Conservation (phyloP, 306 rosid genomes). For the Gillenia trifoliata region DNA sequence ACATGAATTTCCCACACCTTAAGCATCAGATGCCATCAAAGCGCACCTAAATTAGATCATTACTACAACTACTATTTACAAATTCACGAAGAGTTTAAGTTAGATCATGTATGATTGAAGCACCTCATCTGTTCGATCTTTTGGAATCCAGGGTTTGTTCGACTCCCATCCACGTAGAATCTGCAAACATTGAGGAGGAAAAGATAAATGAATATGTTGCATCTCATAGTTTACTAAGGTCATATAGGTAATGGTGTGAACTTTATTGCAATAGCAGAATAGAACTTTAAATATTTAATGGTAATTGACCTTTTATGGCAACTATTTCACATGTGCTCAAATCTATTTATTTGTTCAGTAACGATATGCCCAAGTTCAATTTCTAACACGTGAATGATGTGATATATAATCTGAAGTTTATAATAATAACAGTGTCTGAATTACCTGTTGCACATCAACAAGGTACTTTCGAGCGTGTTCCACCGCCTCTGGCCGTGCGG, state of each 20-base stretch:
- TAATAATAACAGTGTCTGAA: constrained; percentile 1
- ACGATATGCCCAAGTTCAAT: background rate
- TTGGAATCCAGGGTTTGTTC: constrained; percentile 78
- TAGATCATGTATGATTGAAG: constrained; percentile 4
- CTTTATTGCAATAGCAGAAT: background rate
- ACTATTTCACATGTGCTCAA: background rate
- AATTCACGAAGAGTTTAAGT: background rate
- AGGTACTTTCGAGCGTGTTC: constrained; percentile 60
- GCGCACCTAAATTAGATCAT: background rate
- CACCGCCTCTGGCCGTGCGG: constrained; percentile 72
- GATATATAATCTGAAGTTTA: background rate
- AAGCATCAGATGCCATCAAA: background rate
- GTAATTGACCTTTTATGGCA: background rate
- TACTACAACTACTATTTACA: background rate
- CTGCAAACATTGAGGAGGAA: constrained; percentile 37
- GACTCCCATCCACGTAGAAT: constrained; percentile 65
- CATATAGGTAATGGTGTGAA: background rate
- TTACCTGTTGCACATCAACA: constrained; percentile 71
- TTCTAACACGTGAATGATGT: background rate
- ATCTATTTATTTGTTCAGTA: background rate
- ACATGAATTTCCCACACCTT: constrained; percentile 19
- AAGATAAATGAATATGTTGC: background rate
- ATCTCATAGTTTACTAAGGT: background rate
- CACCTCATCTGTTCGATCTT: constrained; percentile 74
- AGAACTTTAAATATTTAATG: background rate